A percentile compares a stretch with the other conserved stretches of the same genome.
These are phyloP conservation scores for Carallia pectinifolia DNA, from an alignment of 345 rosid genomes.

Conservation along the genomic window DNA sequence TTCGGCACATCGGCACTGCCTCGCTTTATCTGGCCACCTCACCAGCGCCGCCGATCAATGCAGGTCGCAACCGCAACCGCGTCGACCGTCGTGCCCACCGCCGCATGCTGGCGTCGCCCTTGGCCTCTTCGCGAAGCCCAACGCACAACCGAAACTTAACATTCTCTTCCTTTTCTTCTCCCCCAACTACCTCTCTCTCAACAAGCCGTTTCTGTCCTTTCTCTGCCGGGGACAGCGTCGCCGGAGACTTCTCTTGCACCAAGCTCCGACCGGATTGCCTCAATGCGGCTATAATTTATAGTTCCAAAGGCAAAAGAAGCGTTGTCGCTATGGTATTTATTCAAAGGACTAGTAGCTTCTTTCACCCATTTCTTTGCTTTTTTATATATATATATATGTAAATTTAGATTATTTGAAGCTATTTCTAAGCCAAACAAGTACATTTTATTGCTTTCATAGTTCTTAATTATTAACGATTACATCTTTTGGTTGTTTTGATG, in stretches of 20 bases:
- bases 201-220: slow-evolving; percentile 45
- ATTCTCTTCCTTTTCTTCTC: slow-evolving; percentile 25
- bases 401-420: neutral
- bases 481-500: too few relatives aligned
- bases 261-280: slow-evolving; percentile 49
- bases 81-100: slow-evolving; percentile 43
- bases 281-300: slow-evolving; percentile 43
- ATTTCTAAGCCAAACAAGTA: too few relatives aligned
- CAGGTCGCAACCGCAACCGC: slow-evolving; percentile 45
- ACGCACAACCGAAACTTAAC: slow-evolving; percentile 25
- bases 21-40: neutral
- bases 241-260: slow-evolving; percentile 48
- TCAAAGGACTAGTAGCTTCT: slow-evolving; percentile 3
- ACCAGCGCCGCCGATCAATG: slow-evolving; percentile 30
- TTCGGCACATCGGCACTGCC: neutral
- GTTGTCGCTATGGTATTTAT: slow-evolving; percentile 63
- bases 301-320: slow-evolving; percentile 60
- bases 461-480: too few relatives aligned
- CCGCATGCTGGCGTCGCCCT: slow-evolving; percentile 37
- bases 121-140: slow-evolving; percentile 24
- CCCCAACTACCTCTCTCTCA: slow-evolving; percentile 48
- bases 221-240: slow-evolving; percentile 41
- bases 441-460: too few relatives aligned
- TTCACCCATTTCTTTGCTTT: neutral
- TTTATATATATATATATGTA: neutral